Evolutionary conservation across 306 rosid genomes (phyloP).

Genomic region (Purshia tridentata): DNA sequence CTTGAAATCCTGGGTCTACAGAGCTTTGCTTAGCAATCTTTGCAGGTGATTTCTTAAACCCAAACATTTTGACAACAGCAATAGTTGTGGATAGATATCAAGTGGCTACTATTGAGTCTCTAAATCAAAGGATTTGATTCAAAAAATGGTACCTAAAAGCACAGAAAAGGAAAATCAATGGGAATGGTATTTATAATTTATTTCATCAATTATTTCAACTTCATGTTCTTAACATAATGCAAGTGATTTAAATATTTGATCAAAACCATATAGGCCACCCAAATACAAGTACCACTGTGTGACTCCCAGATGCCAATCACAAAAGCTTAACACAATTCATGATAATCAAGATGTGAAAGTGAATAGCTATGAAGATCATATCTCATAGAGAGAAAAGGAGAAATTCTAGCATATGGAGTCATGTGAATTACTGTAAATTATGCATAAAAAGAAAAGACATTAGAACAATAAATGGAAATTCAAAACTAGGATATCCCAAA

Average conservation of each 20-base stretch:
- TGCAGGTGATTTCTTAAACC: slow-evolving; percentile 60
- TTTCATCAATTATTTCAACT: neutral
- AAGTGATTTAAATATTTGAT: neutral
- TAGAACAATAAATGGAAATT: neutral
- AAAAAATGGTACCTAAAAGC: neutral
- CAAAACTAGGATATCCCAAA: neutral
- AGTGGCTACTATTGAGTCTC: neutral
- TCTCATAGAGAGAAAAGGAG: too few relatives aligned
- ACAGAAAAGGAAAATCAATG: neutral
- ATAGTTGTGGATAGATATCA: slow-evolving; percentile 5
- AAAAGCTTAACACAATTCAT: too few relatives aligned
- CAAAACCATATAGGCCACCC: too few relatives aligned
- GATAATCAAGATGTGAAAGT: too few relatives aligned
- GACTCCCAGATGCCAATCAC: too few relatives aligned
- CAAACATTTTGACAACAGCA: slow-evolving; percentile 45
- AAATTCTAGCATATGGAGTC: too few relatives aligned
- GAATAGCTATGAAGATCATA: too few relatives aligned
- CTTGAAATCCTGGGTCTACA: slow-evolving; percentile 35
- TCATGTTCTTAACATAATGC: neutral
- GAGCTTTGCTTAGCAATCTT: slow-evolving; percentile 42
- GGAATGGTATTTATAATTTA: neutral
- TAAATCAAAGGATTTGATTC: neutral
- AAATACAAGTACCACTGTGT: too few relatives aligned
- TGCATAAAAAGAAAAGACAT: too few relatives aligned
- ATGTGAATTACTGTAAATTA: too few relatives aligned